phyloP scores from a whole-genome alignment of 805 yeast species.

The Scheffersomyces stipitis region DNA sequence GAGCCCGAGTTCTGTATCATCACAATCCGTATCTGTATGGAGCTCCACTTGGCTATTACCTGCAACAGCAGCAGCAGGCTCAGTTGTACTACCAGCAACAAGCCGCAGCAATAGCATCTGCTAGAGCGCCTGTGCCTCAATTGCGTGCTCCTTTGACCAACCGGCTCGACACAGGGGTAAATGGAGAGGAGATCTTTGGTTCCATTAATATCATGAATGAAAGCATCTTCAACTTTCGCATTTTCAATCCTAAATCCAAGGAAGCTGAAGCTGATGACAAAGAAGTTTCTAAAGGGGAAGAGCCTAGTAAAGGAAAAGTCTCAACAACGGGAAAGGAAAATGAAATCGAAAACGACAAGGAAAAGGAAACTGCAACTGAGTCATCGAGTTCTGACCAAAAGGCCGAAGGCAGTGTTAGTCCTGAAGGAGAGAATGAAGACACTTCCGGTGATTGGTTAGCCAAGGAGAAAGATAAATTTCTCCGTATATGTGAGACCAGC shows the following conservation, averaged over 20 bases:
- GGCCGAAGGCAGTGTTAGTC: neutral
- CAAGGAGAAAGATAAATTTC: slow-evolving; percentile 36
- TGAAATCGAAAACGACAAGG: neutral
- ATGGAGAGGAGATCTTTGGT: slow-evolving; percentile 30
- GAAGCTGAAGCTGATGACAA: slow-evolving; percentile 5
- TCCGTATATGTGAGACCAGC: slow-evolving; percentile 43
- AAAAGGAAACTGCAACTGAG: neutral
- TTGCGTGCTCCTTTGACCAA: neutral
- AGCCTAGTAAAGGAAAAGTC: neutral
- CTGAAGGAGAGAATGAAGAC: neutral
- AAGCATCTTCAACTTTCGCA: slow-evolving; percentile 33
- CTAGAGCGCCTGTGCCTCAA: neutral
- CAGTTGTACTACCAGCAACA: neutral
- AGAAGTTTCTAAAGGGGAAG: slow-evolving; percentile 2
- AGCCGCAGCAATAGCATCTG: neutral
- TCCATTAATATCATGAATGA: slow-evolving; percentile 37
- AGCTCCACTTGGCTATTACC: neutral
- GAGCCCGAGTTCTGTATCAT: too few species aligned
- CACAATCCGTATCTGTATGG: too few species aligned
- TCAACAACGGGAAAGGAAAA: neutral
- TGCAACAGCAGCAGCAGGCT: slow-evolving; percentile 1
- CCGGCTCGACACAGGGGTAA: neutral
- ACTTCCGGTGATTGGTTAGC: slow-evolving; percentile 12
- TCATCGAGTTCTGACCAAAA: neutral
- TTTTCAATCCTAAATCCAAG: slow-evolving; percentile 15